These are phyloP conservation scores for Penicillium pulvis DNA, from an alignment of 495 filamentous ascomycete species.

Conservation along the genomic window DNA sequence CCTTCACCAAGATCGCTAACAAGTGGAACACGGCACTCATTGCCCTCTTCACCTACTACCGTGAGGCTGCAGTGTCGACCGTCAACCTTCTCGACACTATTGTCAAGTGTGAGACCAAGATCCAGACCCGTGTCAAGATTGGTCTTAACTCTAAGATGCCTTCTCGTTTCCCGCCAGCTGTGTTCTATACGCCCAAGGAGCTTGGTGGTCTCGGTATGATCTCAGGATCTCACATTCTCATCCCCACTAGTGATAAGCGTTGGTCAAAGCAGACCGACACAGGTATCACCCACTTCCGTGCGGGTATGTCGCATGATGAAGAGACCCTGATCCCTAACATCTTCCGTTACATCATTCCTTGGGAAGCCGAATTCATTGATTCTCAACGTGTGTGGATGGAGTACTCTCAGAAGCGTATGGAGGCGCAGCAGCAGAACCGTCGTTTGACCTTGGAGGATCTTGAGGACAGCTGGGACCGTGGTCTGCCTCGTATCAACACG, in stretches of 20 bases:
- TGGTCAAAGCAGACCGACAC: slow-evolving; percentile 98
- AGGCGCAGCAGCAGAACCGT: slow-evolving; percentile 97
- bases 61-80: slow-evolving; percentile 96
- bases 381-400: slow-evolving; percentile 99
- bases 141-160: slow-evolving; percentile 99
- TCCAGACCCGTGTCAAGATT: slow-evolving; percentile 99
- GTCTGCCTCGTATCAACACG: slow-evolving; percentile 97
- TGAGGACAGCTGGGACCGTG: slow-evolving; percentile 98
- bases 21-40: slow-evolving; percentile 99
- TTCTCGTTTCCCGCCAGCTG: slow-evolving; percentile 96
- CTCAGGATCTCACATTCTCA: slow-evolving; percentile 96
- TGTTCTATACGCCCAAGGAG: slow-evolving; percentile 99
- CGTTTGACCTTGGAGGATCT: slow-evolving; percentile 94
- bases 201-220: slow-evolving; percentile 99
- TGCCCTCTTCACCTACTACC: slow-evolving; percentile 99
- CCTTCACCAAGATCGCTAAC: slow-evolving; percentile 99
- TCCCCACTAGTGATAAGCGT: slow-evolving; percentile 95
- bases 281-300: slow-evolving; percentile 95
- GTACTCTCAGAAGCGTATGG: slow-evolving; percentile 95
- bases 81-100: slow-evolving; percentile 96
- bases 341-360: slow-evolving; percentile 99
- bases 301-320: slow-evolving; percentile 98
- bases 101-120: slow-evolving; percentile 99
- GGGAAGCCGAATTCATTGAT: slow-evolving; percentile 99
- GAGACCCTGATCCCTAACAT: slow-evolving; percentile 99